Conservation (phyloP, 805 yeast species). For the Candida maltosa region DNA sequence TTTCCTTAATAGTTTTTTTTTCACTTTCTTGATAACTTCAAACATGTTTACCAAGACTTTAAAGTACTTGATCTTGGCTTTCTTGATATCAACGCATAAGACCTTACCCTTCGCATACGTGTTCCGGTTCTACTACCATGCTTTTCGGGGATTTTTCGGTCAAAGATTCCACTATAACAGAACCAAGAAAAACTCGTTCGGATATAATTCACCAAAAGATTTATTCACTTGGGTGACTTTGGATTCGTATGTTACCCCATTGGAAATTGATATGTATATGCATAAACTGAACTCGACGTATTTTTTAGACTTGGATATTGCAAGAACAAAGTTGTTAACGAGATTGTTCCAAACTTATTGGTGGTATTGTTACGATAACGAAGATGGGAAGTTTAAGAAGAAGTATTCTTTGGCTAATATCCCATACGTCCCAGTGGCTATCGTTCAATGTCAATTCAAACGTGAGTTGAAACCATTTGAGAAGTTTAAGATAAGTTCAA, state of each 20-base stretch:
- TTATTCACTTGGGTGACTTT: constrained; percentile 44
- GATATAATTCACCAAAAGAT: constrained; percentile 24
- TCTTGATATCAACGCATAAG: constrained; percentile 49
- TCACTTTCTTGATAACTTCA: too few relatives aligned
- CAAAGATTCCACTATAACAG: constrained; percentile 23
- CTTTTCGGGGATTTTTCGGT: constrained; percentile 40
- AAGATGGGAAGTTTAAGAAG: constrained; percentile 27
- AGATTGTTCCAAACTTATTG: constrained; percentile 57
- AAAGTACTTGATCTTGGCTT: constrained; percentile 10
- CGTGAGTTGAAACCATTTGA: constrained; percentile 72
- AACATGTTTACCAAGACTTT: constrained; percentile 7
- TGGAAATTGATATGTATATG: constrained; percentile 82
- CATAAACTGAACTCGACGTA: constrained; percentile 90
- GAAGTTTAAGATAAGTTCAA: constrained; percentile 50
- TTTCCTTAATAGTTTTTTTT: too few relatives aligned
- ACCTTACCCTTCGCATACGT: constrained; percentile 66
- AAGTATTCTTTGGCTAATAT: constrained; percentile 22
- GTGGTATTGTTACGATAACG: constrained; percentile 39
- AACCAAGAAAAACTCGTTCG: constrained; percentile 30
- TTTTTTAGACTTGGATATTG: constrained; percentile 75
- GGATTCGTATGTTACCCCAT: constrained; percentile 60
- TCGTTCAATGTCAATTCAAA: constrained; percentile 63
- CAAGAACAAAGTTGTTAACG: constrained; percentile 63
- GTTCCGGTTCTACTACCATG: constrained; percentile 54
- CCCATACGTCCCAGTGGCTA: constrained; percentile 77